Conservation (phyloP, 768 basidiomycete species). For the Collybia sp. region DNA sequence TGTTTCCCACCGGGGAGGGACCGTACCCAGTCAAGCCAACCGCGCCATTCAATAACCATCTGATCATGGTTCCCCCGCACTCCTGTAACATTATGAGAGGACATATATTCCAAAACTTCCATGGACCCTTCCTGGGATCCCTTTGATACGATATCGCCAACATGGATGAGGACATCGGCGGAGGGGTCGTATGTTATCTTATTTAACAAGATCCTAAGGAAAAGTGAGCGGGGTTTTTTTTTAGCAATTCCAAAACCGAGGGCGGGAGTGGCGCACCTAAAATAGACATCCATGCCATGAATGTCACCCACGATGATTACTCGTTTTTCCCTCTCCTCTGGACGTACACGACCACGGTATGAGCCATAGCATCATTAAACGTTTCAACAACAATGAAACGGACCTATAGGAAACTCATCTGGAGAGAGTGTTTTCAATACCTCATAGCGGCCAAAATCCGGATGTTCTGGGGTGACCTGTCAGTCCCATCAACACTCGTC, state of each 20-base stretch:
- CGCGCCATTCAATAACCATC: conserved; percentile 82
- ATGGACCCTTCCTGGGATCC: conserved; percentile 57
- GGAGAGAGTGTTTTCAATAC: not conserved
- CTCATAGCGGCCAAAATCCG: not conserved
- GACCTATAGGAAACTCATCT: conserved; percentile 54
- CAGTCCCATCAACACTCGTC: not conserved
- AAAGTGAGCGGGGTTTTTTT: too few species aligned
- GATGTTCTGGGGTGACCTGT: not conserved
- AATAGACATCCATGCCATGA: conserved; percentile 71
- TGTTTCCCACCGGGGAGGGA: conserved; percentile 34
- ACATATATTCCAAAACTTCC: conserved; percentile 61
- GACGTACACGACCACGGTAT: not conserved
- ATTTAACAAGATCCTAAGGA: conserved; percentile 52
- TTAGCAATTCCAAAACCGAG: too few species aligned
- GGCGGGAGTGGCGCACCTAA: conserved; percentile 46
- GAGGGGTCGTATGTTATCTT: conserved; percentile 54
- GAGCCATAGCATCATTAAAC: not conserved
- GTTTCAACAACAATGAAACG: conserved; percentile 3
- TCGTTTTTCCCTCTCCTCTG: conserved; percentile 50
- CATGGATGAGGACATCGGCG: conserved; percentile 70
- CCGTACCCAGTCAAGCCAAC: conserved; percentile 80
- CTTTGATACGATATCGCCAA: conserved; percentile 81
- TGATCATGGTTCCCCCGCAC: conserved; percentile 97
- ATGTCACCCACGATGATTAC: conserved; percentile 83
- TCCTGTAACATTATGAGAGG: conserved; percentile 59